Percentiles rank a stretch among this genome's conserved stretches.
Evolutionary conservation across 2,329 filamentous ascomycete genomes (phyloP).

Genomic region (Onygenales sp.): DNA sequence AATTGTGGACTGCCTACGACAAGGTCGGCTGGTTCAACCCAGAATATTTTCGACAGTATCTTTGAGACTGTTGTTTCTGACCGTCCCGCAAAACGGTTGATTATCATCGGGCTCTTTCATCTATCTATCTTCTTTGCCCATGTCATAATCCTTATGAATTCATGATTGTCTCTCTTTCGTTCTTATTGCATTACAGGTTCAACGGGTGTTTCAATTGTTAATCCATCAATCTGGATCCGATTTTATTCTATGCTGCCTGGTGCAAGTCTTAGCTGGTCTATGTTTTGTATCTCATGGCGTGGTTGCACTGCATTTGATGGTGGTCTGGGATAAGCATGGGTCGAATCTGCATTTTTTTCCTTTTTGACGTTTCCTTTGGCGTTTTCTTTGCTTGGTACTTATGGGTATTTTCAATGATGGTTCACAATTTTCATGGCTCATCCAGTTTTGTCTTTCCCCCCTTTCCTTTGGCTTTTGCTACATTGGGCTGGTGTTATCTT

Average conservation of each 20-base stretch:
- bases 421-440: background rate
- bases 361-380: background rate
- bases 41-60: slow-evolving; percentile 39
- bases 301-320: slow-evolving; percentile 3
- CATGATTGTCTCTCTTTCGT: background rate
- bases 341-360: background rate
- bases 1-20: slow-evolving; percentile 82
- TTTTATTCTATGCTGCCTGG: background rate
- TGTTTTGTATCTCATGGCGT: background rate
- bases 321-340: background rate
- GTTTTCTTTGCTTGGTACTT: background rate
- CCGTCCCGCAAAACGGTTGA: background rate
- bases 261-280: slow-evolving; percentile 1
- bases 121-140: background rate
- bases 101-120: background rate
- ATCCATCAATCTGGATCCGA: background rate
- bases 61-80: slow-evolving; percentile 17
- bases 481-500: background rate
- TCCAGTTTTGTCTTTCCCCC: slow-evolving; percentile 4
- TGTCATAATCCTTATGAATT: background rate
- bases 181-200: background rate
- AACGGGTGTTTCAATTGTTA: background rate
- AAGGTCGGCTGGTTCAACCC: slow-evolving; percentile 72
- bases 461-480: background rate
- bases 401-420: background rate